Conservation (phyloP, 2,329 filamentous ascomycete genomes). For the Alternaria triticina region DNA sequence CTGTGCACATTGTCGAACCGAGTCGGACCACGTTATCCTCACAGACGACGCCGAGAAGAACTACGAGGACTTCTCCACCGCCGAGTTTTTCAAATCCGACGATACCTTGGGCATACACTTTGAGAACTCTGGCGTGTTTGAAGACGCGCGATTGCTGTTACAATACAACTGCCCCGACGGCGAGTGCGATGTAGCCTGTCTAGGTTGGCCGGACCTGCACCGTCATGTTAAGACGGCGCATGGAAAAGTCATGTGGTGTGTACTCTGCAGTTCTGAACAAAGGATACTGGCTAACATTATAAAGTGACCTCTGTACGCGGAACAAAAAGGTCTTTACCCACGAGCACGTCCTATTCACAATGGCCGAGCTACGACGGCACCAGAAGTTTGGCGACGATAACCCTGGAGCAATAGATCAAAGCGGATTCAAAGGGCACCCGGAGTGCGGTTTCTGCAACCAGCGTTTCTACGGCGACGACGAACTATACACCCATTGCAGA, state of each 20-base stretch:
- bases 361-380: constrained; percentile 80
- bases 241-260: constrained; percentile 81
- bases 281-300: constrained; percentile 7
- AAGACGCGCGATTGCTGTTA: constrained; percentile 85
- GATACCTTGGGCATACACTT: constrained; percentile 91
- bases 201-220: constrained; percentile 80
- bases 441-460: constrained; percentile 91
- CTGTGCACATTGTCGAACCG: constrained; percentile 90
- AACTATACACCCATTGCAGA: constrained; percentile 90
- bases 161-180: constrained; percentile 93
- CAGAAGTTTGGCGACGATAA: constrained; percentile 91
- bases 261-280: constrained; percentile 14
- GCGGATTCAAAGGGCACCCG: constrained; percentile 94
- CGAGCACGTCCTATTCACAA: constrained; percentile 90
- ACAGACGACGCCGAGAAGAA: constrained; percentile 82
- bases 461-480: constrained; percentile 94
- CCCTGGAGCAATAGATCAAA: constrained; percentile 88
- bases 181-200: constrained; percentile 82
- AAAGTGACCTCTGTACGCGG: constrained; percentile 80
- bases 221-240: constrained; percentile 83
- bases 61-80: constrained; percentile 79
- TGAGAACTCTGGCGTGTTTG: constrained; percentile 85
- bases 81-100: constrained; percentile 79
- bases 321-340: constrained; percentile 99
- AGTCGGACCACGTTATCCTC: constrained; percentile 85